A percentile compares a stretch with the other conserved stretches of the same genome.
Conservation (phyloP, 805 yeast species). For the Ogataea degrootiae region DNA sequence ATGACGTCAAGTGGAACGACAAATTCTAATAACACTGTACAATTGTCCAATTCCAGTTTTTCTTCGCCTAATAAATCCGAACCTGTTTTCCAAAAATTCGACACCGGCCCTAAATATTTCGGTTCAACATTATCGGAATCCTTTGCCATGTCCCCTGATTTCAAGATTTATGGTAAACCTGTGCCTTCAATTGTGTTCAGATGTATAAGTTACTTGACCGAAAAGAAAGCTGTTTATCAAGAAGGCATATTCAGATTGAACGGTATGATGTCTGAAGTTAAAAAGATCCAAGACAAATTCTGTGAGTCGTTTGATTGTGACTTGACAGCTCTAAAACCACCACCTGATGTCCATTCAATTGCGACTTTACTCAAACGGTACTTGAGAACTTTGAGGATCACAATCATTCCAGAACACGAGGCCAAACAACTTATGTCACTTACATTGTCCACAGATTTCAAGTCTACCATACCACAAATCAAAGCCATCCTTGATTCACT, state of each 20-base stretch:
- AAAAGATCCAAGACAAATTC: conserved; percentile 62
- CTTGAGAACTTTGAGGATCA: conserved; percentile 69
- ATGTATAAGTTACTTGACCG: conserved; percentile 64
- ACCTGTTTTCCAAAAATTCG: conserved; percentile 21
- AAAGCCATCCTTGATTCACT: conserved; percentile 36
- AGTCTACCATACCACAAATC: conserved; percentile 20
- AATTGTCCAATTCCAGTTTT: too few species aligned
- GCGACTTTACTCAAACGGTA: conserved; percentile 83
- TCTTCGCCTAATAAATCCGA: neutral
- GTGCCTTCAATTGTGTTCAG: conserved; percentile 76
- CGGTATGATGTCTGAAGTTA: conserved; percentile 79
- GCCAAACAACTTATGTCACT: conserved; percentile 32
- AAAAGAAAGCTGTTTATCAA: conserved; percentile 68
- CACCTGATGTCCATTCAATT: conserved; percentile 77
- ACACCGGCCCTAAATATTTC: conserved; percentile 38
- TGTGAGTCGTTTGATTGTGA: conserved; percentile 67
- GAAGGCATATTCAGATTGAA: conserved; percentile 90
- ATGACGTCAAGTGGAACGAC: conserved; percentile 3
- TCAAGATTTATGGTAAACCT: conserved; percentile 34
- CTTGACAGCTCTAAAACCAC: conserved; percentile 40
- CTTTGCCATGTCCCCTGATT: conserved; percentile 44
- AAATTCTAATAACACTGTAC: too few species aligned
- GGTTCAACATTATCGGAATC: conserved; percentile 59
- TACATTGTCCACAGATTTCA: conserved; percentile 25
- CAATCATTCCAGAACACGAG: conserved; percentile 53